A percentile compares a stretch with the other conserved stretches of the same genome.
Conservation (phyloP, 2,329 filamentous ascomycete species). For the Aspergillaceae sp. region DNA sequence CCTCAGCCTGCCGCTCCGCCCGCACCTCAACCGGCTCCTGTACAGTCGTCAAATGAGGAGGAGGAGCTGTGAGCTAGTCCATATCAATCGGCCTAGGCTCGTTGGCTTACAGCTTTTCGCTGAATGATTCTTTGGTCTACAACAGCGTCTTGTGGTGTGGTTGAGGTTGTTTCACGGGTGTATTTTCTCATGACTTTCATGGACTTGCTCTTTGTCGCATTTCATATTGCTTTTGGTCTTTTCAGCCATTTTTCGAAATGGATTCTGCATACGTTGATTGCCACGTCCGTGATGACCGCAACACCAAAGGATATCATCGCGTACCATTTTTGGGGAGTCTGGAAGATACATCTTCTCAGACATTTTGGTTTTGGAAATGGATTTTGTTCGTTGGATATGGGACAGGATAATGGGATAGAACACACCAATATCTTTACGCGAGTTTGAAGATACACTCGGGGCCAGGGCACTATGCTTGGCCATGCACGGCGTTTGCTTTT, state of each 20-base stretch:
- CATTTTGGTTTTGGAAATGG: no score
- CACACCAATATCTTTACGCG: neutral
- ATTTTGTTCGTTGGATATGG: neutral
- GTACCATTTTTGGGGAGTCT: conserved; percentile 5
- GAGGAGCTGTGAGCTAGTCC: conserved; percentile 20
- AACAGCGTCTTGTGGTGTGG: no score
- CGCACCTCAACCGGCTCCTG: neutral
- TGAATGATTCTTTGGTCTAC: neutral
- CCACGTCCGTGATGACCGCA: neutral
- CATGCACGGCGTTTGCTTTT: neutral
- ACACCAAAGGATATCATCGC: conserved; percentile 6
- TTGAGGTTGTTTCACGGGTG: no score
- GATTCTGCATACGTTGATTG: conserved; percentile 1
- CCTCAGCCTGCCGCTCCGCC: neutral
- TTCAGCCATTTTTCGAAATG: neutral
- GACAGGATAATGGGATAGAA: neutral
- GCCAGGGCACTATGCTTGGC: neutral
- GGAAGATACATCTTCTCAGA: neutral
- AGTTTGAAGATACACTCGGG: neutral
- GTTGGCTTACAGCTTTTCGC: no score
- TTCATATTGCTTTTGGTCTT: neutral
- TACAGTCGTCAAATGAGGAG: conserved; percentile 11
- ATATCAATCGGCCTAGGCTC: neutral
- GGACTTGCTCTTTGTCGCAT: conserved; percentile 1
- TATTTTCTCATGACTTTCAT: conserved; percentile 9